Base-by-base conservation (phyloP, 805 yeast genomes). In the Saccharomycopsis fodiens region DNA sequence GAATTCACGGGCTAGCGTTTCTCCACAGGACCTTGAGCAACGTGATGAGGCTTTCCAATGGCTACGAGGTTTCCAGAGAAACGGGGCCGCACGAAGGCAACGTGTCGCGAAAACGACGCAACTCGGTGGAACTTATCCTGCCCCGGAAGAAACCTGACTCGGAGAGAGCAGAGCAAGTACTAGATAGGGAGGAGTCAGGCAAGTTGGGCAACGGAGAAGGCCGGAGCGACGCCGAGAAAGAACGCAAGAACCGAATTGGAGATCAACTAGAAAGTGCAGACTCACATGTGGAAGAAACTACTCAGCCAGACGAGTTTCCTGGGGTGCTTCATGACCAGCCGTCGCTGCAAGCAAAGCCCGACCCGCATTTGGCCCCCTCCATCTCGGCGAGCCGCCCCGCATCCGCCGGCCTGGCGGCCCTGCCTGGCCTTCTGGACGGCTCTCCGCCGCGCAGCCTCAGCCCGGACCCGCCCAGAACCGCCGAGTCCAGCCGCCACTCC, bases 1-100 rank as follows among this genome's bases (percentile, higher is more conserved):
- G 35, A 5, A 40, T 40, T 10, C 43, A 40, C 31, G 43, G 43
- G 13, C 21, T 40, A n/a, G 43, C 36, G 19, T 40, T 40, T 17
- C 31, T 40, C 25, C 30, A 25, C 20, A 40, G 19, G 23, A 13
- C 27, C 6, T 6, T 40, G 4, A 16, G 12, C n/a, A 40, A 40
- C 22, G 10, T 40, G 31, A 39, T 39, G 17, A 17, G 12, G 8
- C 16, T 36, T 7, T 36, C 27, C 12, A 4, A 13, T 7, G 12
- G 12, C 37, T 16, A 5, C 10, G 37, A 12, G 7, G n/a, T n/a
- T n/a, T 17, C 21, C 13, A 6, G 13, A 17, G 37, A 15, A 34
- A 17, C 10, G 6, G 37, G 20, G 6, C 37, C 17, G 10, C 5
- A 6, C 37, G 20, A 34, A 6, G 13, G 10, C 12, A 10, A 17